Conservation (phyloP, 2,329 filamentous ascomycete genomes). For the Curvularia hawaiiensis region DNA sequence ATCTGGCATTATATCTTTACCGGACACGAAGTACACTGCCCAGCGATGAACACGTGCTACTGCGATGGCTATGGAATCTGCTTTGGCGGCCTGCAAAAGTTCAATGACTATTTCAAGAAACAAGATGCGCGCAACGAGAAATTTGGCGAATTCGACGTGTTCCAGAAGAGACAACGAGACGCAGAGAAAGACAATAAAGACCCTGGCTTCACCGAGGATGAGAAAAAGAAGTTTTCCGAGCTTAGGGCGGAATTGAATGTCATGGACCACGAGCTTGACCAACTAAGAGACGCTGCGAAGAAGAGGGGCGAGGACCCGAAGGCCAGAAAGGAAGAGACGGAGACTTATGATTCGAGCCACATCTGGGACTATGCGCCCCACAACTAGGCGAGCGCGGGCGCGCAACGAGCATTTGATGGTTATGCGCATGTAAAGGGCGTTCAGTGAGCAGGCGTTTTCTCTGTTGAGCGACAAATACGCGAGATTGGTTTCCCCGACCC, state of each 20-base stretch:
- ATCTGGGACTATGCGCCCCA: constrained; percentile 47
- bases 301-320: constrained; percentile 43
- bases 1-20: constrained; percentile 51
- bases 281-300: constrained; percentile 36
- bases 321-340: constrained; percentile 40
- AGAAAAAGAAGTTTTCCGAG: constrained; percentile 27
- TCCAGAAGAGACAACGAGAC: constrained; percentile 46
- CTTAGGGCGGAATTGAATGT: constrained; percentile 27
- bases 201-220: constrained; percentile 25
- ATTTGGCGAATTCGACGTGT: constrained; percentile 48
- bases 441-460: constrained; percentile 19
- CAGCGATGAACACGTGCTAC: constrained; percentile 55
- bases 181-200: constrained; percentile 38
- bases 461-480: background rate
- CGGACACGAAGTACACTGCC: constrained; percentile 46
- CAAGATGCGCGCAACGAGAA: constrained; percentile 50
- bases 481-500: background rate
- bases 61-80: constrained; percentile 70
- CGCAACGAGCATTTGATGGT: background rate
- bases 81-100: constrained; percentile 58
- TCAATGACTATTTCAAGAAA: constrained; percentile 56
- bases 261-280: constrained; percentile 38
- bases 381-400: constrained; percentile 12
- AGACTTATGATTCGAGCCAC: constrained; percentile 39
- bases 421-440: constrained; percentile 6